phyloP scores from a whole-genome alignment of 2,329 filamentous ascomycete species.

The Aureobasidium vineae region DNA sequence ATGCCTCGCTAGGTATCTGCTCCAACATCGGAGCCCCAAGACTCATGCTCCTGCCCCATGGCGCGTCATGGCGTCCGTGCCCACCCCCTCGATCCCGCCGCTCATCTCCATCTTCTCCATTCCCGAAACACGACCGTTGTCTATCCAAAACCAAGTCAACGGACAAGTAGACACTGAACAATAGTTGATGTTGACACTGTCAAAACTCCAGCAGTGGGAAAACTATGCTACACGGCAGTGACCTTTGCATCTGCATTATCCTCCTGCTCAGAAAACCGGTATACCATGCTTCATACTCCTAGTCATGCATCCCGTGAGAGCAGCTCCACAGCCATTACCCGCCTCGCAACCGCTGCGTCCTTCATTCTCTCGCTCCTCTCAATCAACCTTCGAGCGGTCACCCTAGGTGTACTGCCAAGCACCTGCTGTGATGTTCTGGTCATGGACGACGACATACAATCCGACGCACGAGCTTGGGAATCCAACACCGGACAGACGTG shows the following conservation, averaged over 20 bases:
- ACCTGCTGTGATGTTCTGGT: constrained; percentile 24
- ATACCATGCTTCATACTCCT: background rate
- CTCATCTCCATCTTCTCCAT: background rate
- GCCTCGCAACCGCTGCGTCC: background rate
- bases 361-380: background rate
- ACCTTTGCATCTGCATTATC: constrained; percentile 1
- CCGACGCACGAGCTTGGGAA: constrained; percentile 27
- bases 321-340: constrained; percentile 1
- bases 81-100: background rate
- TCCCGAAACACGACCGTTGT: background rate
- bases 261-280: background rate
- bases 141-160: background rate
- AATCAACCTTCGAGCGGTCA: background rate
- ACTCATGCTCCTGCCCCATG: background rate
- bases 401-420: constrained; percentile 31
- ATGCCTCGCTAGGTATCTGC: constrained; percentile 3
- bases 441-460: constrained; percentile 24
- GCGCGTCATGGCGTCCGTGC: constrained; percentile 21
- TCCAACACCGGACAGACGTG: constrained; percentile 24
- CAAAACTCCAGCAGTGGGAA: constrained; percentile 17
- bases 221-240: constrained; percentile 6
- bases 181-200: constrained; percentile 10
- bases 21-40: background rate
- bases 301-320: background rate
- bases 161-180: background rate